Evolutionary conservation across 2,329 filamentous ascomycete species (phyloP), one percentile per base, ranked within the genome.

Genomic region (Pestalotiopsis sp.): DNA sequence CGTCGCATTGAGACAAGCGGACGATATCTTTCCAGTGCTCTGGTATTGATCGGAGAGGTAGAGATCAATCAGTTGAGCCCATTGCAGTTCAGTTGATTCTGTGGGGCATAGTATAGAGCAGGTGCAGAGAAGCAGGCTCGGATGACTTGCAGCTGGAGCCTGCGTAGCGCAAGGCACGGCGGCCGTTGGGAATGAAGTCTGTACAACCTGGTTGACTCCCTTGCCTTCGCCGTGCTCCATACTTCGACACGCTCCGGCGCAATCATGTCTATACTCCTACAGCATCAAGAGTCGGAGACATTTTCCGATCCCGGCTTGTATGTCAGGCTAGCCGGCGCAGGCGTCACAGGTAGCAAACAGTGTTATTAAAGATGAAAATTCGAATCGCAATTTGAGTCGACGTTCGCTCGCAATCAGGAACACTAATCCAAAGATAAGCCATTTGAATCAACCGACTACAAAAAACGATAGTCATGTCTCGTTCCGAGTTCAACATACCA

Each of bases 21-120:
- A 45, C 55, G 14, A 69, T 66, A 31, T 59, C 41, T 3, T 57
- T 31, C 49, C 57, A 31, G 52, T 69, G 67, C 13, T 66, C 23
- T 49, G 17, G 4, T 61, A 52, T 12, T n/a, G 25, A 5, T 31
- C 25, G 7, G 62, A 59, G 0, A 59, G 57, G 6, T 59, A 59
- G 12, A 59, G 6, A 23, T 59, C 27, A 17, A 59, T 36, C 23
- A 59, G 20, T 59, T 59, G 57, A 27, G 57, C 57, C 57, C 57
- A 59, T 20, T 59, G 13, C 20, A 23, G 17, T 20, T n/a, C 45
- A 52, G 9, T n/a, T 4, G 5, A 3, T 3, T 52, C 7, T 20
- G 45, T 52, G 7, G n/a, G 5, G n/a, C 9, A 3, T 2, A 5
- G 3, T 17, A 52, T 17, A 20, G 3, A 69, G 45, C 45, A 64